Evolutionary conservation across 371 early-diverging fungal species (phyloP), one percentile per base, ranked within the genome.

Genomic region (Ecytonucleospora hepatopenaei): DNA sequence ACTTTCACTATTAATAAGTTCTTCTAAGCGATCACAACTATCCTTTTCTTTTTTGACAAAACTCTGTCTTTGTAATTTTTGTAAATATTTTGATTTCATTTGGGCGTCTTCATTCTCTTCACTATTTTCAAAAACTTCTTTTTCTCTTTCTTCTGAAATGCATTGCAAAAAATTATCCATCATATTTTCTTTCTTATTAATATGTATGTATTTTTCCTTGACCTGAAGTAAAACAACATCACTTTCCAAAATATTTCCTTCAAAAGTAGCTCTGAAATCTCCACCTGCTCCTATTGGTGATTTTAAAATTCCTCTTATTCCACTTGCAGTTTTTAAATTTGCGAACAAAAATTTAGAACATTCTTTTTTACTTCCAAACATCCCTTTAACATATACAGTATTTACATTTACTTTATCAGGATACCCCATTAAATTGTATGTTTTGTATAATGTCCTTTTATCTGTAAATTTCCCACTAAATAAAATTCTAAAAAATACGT

Each of bases 331-430:
- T 40, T 91, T 86, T 59, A 99, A 85, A 49, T 84, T 84, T 1
- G 92, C 97, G 30, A 92, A 92, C 78, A 92, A 90, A 77, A 97
- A 95, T 80, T 91, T 90, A 69, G 89, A 89, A n/a, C 94, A 97
- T 78, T 99, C 99, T 19, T 94, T 82, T 17, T 88, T 82, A 23
- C 89, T 86, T n/a, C 86, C 90, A 81, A 99, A 99, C 99, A 99
- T 98, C 74, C 91, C 88, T 79, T 88, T 90, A 69, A 99, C 84
- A 73, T 93, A 91, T n/a, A 93, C 97, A 12, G 94, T 92, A 81
- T 97, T 94, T 71, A 88, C 90, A 82, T 85, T 87, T 48, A 96
- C 87, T 80, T 92, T 90, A 77, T 83, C 85, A 88, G 78, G 95
- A 54, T 82, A 82, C 70, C 99, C 99, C 0, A 92, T 89, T 70